These are phyloP conservation scores for Strobilomyces dryophilus DNA, from an alignment of 768 basidiomycete genomes.

Conservation along the genomic window DNA sequence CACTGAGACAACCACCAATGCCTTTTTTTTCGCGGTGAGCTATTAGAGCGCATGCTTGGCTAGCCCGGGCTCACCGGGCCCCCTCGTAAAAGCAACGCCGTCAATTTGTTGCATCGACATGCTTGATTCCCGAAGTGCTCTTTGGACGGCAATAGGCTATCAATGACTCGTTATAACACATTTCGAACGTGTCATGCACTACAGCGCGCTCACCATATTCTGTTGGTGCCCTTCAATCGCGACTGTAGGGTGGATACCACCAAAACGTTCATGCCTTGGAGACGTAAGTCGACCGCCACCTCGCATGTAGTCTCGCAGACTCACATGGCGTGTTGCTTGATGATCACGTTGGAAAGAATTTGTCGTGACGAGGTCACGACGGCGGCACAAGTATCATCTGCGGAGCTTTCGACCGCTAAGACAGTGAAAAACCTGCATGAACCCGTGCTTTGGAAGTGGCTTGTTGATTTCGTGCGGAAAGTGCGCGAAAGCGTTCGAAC, in stretches of 20 bases:
- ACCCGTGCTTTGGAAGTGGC: not conserved
- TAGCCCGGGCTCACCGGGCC: slow-evolving; percentile 53
- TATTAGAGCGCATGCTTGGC: not conserved
- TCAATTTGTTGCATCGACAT: slow-evolving; percentile 62
- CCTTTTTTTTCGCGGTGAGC: slow-evolving; percentile 36
- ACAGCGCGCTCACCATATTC: slow-evolving; percentile 53
- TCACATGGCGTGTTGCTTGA: slow-evolving; percentile 72
- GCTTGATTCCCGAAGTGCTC: slow-evolving; percentile 63
- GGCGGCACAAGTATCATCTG: slow-evolving; percentile 92
- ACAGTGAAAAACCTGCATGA: slow-evolving; percentile 47
- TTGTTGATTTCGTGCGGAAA: not conserved
- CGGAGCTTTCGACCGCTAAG: slow-evolving; percentile 79
- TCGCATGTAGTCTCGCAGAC: slow-evolving; percentile 10
- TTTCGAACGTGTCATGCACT: not conserved
- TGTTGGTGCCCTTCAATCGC: slow-evolving; percentile 77
- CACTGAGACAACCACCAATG: slow-evolving; percentile 75
- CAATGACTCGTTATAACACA: not conserved
- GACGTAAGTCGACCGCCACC: not conserved
- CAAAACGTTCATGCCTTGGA: slow-evolving; percentile 30
- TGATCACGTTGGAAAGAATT: slow-evolving; percentile 81
- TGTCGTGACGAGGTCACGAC: slow-evolving; percentile 67
- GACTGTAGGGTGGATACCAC: slow-evolving; percentile 75
- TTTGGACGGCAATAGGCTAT: slow-evolving; percentile 69
- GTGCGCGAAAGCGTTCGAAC: not conserved
- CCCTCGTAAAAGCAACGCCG: slow-evolving; percentile 88